These are phyloP conservation scores for Phytopythium aichiense DNA, from an alignment of 352 stramenopile genomes.

Conservation along the genomic window DNA sequence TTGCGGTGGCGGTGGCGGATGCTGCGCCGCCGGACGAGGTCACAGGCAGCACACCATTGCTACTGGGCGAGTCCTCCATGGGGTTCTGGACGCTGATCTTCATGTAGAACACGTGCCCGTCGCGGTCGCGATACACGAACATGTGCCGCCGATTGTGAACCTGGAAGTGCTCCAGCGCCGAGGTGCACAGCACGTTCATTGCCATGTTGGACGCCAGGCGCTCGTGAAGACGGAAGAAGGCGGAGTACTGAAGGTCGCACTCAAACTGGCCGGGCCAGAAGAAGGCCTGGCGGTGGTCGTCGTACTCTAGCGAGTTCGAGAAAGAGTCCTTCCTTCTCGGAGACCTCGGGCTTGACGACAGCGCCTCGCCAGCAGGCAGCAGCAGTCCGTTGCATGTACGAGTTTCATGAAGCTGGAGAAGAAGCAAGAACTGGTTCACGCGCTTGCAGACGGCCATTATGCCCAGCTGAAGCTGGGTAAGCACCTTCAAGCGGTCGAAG, in stretches of 20 bases:
- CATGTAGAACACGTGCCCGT: slow-evolving; percentile 88
- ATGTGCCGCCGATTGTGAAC: slow-evolving; percentile 86
- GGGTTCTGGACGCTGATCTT: slow-evolving; percentile 69
- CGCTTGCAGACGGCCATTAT: slow-evolving; percentile 64
- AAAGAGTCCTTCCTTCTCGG: slow-evolving; percentile 30
- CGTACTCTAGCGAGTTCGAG: slow-evolving; percentile 19
- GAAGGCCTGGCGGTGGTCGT: slow-evolving; percentile 34
- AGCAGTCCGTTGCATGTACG: slow-evolving; percentile 70
- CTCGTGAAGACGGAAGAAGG: slow-evolving; percentile 79
- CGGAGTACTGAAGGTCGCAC: slow-evolving; percentile 74
- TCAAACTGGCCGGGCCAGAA: slow-evolving; percentile 88
- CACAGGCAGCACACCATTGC: background rate
- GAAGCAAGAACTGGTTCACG: slow-evolving; percentile 82
- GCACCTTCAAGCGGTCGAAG: slow-evolving; percentile 54
- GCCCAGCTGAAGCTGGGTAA: slow-evolving; percentile 72
- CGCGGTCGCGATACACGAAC: slow-evolving; percentile 84
- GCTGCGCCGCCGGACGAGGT: background rate
- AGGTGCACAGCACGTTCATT: slow-evolving; percentile 80
- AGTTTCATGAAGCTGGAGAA: slow-evolving; percentile 83
- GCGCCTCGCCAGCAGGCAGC: slow-evolving; percentile 37
- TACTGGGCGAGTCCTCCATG: background rate
- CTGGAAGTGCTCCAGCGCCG: slow-evolving; percentile 86
- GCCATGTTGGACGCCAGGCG: slow-evolving; percentile 72
- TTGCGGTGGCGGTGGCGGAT: slow-evolving; percentile 6
- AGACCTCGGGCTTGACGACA: slow-evolving; percentile 35